Evolutionary conservation across 2,329 filamentous ascomycete genomes (phyloP).

Genomic region (Alternaria incomplexa): DNA sequence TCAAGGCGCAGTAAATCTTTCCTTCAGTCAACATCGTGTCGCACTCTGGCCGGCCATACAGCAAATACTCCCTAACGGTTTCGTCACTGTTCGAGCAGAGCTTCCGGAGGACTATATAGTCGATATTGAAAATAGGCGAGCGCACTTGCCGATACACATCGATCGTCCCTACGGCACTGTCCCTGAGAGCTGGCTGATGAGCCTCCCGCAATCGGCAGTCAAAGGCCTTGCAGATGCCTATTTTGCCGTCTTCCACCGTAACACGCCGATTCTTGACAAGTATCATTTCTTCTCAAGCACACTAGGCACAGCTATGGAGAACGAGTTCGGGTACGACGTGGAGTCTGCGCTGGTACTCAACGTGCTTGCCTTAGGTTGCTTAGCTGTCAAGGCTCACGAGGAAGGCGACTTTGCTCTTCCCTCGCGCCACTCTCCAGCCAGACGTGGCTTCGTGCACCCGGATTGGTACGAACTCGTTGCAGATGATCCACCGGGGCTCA

Average conservation of each 20-base stretch:
- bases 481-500: constrained; percentile 54
- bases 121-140: constrained; percentile 56
- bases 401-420: constrained; percentile 57
- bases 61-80: constrained; percentile 51
- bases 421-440: constrained; percentile 27
- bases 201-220: constrained; percentile 56
- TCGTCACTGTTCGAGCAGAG: constrained; percentile 46
- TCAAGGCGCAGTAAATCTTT: constrained; percentile 45
- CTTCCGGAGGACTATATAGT: constrained; percentile 59
- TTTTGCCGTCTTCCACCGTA: constrained; percentile 62
- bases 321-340: constrained; percentile 58
- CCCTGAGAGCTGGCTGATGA: constrained; percentile 53
- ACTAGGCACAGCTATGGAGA: constrained; percentile 56
- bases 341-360: constrained; percentile 60
- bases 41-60: constrained; percentile 57
- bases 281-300: constrained; percentile 59
- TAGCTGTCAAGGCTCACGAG: constrained; percentile 57
- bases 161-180: constrained; percentile 44
- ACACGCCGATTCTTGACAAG: constrained; percentile 60
- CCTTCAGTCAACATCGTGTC: constrained; percentile 60
- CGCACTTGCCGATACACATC: constrained; percentile 51
- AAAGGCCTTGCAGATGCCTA: constrained; percentile 61
- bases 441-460: constrained; percentile 32
- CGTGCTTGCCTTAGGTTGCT: constrained; percentile 59
- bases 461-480: constrained; percentile 46